Percentiles rank a stretch among this genome's conserved stretches.
These are phyloP conservation scores for Coemansia sp. DNA, from an alignment of 371 early-diverging fungal genomes.

Conservation along the genomic window DNA sequence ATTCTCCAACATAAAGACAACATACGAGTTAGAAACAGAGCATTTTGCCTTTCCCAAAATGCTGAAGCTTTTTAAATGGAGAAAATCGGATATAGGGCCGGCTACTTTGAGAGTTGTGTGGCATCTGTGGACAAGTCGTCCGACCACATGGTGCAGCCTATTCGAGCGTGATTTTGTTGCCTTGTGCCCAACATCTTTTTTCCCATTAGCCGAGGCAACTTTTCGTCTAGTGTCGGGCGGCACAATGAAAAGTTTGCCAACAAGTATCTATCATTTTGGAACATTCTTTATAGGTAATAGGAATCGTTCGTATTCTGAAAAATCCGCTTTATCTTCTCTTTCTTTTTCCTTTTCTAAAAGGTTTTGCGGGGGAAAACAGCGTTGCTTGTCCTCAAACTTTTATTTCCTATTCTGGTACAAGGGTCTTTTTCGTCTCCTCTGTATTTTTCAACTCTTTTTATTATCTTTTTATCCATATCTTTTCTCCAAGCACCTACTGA, in stretches of 20 bases:
- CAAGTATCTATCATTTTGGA: neutral
- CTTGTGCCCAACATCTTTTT: neutral
- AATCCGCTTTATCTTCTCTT: neutral
- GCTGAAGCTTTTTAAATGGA: too few species aligned
- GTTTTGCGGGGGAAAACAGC: neutral
- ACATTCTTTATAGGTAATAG: neutral
- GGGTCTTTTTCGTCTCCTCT: neutral
- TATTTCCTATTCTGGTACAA: neutral
- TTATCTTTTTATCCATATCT: neutral
- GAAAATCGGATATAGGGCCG: too few species aligned
- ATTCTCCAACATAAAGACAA: neutral
- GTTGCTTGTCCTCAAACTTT: neutral
- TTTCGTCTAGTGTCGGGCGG: too few species aligned
- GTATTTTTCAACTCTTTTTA: neutral
- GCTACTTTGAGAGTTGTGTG: neutral
- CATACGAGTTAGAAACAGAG: neutral
- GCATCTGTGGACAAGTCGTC: neutral
- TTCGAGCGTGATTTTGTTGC: neutral
- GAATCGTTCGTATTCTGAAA: neutral
- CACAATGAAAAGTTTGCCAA: too few species aligned
- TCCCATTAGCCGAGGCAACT: too few species aligned
- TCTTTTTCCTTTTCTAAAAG: neutral
- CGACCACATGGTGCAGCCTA: constrained; percentile 3
- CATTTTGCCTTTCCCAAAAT: too few species aligned
- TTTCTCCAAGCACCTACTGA: neutral